A percentile compares a stretch with the other conserved stretches of the same genome.
phyloP scores from a whole-genome alignment of 1,284 basidiomycete genomes.

The Limonomyces culmigenus region DNA sequence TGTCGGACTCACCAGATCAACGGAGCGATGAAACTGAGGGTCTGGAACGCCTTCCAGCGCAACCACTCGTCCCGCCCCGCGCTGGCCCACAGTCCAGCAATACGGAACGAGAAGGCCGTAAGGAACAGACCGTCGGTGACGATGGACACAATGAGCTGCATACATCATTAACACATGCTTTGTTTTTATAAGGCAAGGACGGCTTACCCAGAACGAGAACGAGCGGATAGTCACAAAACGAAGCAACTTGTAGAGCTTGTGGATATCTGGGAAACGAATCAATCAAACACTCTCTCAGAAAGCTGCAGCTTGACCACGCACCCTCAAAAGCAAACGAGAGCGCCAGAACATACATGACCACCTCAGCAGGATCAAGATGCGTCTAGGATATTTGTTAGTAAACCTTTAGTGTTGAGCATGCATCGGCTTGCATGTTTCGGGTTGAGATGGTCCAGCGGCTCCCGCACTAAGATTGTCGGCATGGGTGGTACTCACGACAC shows the following conservation, averaged over 20 bases:
- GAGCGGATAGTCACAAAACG: conserved; percentile 52
- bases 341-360: conserved; percentile 59
- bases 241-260: conserved; percentile 46
- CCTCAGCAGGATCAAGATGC: conserved; percentile 61
- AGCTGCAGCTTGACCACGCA: no score
- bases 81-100: conserved; percentile 36
- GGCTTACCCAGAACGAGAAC: conserved; percentile 56
- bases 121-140: conserved; percentile 58
- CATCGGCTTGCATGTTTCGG: conserved; percentile 25
- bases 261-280: not conserved
- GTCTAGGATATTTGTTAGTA: no score
- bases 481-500: conserved; percentile 2
- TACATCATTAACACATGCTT: not conserved
- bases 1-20: conserved; percentile 77
- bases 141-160: conserved; percentile 38
- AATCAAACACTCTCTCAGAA: no score
- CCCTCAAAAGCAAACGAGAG: conserved; percentile 69
- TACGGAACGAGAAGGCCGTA: conserved; percentile 57
- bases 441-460: conserved; percentile 49
- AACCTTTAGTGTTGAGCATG: no score
- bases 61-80: conserved; percentile 22
- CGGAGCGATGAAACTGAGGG: conserved; percentile 74
- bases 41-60: conserved; percentile 69
- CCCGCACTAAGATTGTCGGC: conserved; percentile 37
- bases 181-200: not conserved